These are phyloP conservation scores for Bryoerythrophyllum caledonicum DNA, from an alignment of 225 moss, liverwort and hornwort species.

Conservation along the genomic window DNA sequence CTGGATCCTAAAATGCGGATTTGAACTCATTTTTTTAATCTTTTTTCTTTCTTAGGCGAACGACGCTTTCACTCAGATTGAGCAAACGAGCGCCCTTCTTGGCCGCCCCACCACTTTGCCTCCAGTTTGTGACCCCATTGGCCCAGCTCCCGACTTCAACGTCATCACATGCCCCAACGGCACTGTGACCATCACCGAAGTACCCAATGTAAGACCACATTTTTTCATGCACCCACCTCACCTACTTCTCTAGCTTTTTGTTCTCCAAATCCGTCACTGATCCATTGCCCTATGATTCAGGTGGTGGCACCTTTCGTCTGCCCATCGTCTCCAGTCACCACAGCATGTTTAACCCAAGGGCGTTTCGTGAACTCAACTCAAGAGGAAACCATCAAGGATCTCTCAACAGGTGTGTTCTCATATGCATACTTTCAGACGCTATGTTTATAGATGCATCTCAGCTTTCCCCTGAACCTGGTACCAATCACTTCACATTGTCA, in stretches of 20 bases:
- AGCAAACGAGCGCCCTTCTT: constrained; percentile 5
- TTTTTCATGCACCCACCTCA: background rate
- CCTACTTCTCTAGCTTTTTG: no score
- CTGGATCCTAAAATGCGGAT: background rate
- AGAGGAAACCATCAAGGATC: constrained; percentile 11
- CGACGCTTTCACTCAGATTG: constrained; percentile 31
- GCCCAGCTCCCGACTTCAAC: constrained; percentile 45
- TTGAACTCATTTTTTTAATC: background rate
- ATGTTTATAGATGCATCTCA: no score
- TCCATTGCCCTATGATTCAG: background rate
- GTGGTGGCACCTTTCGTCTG: constrained; percentile 22
- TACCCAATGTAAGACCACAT: constrained; percentile 46
- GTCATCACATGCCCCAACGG: constrained; percentile 34
- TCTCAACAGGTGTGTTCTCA: constrained; percentile 15
- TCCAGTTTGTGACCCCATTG: constrained; percentile 47
- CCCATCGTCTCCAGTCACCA: background rate
- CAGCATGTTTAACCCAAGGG: constrained; percentile 23
- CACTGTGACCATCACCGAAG: constrained; percentile 33
- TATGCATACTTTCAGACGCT: no score
- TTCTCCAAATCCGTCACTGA: background rate
- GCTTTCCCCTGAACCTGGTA: no score
- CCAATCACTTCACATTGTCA: no score
- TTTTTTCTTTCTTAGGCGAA: constrained; percentile 40
- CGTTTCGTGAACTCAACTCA: constrained; percentile 22
- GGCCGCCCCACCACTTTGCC: constrained; percentile 18